Base-by-base conservation (phyloP, 169 alveolate genomes). In the Eimeria brunetti region DNA sequence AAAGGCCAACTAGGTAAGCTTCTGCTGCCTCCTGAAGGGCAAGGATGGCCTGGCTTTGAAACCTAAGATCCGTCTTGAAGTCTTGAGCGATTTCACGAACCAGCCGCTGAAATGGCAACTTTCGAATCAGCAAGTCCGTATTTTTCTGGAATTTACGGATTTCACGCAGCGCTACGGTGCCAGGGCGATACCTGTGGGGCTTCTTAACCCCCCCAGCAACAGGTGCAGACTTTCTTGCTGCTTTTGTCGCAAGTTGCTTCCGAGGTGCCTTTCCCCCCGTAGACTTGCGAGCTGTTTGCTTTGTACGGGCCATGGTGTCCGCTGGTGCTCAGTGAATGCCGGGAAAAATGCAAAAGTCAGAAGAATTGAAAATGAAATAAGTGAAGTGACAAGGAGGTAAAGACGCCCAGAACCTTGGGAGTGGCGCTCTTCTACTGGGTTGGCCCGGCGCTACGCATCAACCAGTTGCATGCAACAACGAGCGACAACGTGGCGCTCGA, bases 1-100 rank as follows among this genome's bases (percentile, higher is more conserved):
- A 99, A 67, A 99, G 98, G 44, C 99, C 99, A 81, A 99, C 99
- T 56, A 99, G 97, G 97, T 99, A 99, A 36, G 99, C 99, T 97
- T 99, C 99, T 51, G 99, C 99, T 36, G 99, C 99, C 96, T 99
- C 99, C 98, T 99, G 99, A 80, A 99, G 98, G 64, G 99, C 99
- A 96, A 99, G 98, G 88, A 99, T 99, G 84, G 99, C 99, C 80
- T 99, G 97, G 94, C 99, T 97, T 97, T 99, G 99, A 98, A 99
- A 99, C 96, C 99, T 98, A 96, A 99, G 97, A 96, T 99, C 99
- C 69, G 99, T 98, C 98, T 99, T 99, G 98, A 98, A 99, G 96
- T 99, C 99, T 97, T 99, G 95, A 8, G 98, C 97, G 91, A 98
- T 97, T 93, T 99, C 99, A 96, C 99, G 97, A 30, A 98, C 99